A percentile compares a stretch with the other conserved stretches of the same genome.
Conservation (phyloP, 805 yeast species). For the Metschnikowia amazonensis region DNA sequence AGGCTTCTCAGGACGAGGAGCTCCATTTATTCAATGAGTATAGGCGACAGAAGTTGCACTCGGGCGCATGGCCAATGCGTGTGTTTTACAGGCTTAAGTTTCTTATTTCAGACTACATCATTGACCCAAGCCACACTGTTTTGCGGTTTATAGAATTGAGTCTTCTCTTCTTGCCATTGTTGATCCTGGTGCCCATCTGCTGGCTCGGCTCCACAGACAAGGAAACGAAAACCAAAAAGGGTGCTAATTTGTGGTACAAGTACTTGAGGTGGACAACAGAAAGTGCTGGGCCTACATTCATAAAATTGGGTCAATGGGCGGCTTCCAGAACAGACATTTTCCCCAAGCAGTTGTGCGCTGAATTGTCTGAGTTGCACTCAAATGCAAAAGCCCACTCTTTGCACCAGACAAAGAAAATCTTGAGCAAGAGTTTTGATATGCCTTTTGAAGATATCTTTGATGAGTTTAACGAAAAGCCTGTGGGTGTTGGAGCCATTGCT, state of each 20-base stretch:
- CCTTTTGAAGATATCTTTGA: constrained; percentile 75
- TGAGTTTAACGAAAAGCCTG: constrained; percentile 67
- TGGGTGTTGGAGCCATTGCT: constrained; percentile 98
- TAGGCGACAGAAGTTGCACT: constrained; percentile 24
- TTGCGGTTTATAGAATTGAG: constrained; percentile 68
- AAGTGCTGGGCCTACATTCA: constrained; percentile 86
- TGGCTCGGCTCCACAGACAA: constrained; percentile 49
- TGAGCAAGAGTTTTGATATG: constrained; percentile 57
- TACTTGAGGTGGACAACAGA: constrained; percentile 66
- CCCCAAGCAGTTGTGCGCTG: constrained; percentile 72
- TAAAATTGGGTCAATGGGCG: constrained; percentile 97
- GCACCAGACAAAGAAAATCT: constrained; percentile 51
- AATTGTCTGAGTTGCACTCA: constrained; percentile 75
- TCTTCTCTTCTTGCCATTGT: constrained; percentile 63
- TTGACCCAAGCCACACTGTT: constrained; percentile 68
- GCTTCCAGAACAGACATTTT: constrained; percentile 95
- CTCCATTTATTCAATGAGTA: constrained; percentile 31
- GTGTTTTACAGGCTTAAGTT: constrained; percentile 40
- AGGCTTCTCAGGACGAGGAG: constrained; percentile 57
- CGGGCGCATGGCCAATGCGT: constrained; percentile 25
- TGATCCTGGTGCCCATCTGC: constrained; percentile 61
- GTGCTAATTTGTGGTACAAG: constrained; percentile 68
- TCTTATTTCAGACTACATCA: constrained; percentile 47
- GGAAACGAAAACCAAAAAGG: constrained; percentile 41
- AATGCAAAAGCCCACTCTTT: constrained; percentile 74